phyloP scores from a whole-genome alignment of 176 grass and related monocot genomes.

The Calamus simplicifolius region DNA sequence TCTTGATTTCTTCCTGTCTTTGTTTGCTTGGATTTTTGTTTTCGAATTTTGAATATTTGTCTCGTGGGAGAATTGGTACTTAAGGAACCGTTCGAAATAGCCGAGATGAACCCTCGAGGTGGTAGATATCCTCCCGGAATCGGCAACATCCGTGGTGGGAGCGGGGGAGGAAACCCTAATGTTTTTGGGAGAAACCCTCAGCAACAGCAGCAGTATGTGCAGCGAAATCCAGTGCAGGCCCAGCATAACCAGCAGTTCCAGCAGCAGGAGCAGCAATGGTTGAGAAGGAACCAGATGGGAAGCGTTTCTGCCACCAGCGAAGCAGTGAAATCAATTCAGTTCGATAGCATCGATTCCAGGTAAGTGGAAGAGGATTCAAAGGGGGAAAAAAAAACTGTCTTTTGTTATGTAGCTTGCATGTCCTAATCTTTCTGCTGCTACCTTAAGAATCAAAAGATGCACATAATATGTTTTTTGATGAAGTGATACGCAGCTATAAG shows the following conservation, averaged over 20 bases:
- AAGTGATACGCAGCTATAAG: too few species aligned
- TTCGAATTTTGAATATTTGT: too few species aligned
- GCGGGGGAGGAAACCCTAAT: not conserved
- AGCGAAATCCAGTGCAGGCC: not conserved
- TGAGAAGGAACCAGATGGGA: slow-evolving; percentile 1
- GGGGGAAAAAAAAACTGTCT: not conserved
- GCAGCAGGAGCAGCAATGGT: slow-evolving; percentile 12
- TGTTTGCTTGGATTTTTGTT: too few species aligned
- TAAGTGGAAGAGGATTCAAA: not conserved
- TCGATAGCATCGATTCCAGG: slow-evolving; percentile 5
- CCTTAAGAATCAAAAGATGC: too few species aligned
- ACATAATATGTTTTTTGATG: too few species aligned
- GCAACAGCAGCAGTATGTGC: slow-evolving; percentile 11
- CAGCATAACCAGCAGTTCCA: not conserved
- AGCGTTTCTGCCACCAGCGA: not conserved
- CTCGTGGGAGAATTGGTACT: too few species aligned
- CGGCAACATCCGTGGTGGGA: not conserved
- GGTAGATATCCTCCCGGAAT: slow-evolving; percentile 12
- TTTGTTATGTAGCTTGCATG: not conserved
- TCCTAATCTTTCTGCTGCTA: too few species aligned
- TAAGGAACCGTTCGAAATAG: too few species aligned
- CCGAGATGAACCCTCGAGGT: not conserved
- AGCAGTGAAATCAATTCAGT: slow-evolving; percentile 5
- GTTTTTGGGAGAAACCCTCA: not conserved
- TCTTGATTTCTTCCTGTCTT: too few species aligned